phyloP scores from a whole-genome alignment of 805 yeast species.

The Vanderwaltozyma tropicalis region DNA sequence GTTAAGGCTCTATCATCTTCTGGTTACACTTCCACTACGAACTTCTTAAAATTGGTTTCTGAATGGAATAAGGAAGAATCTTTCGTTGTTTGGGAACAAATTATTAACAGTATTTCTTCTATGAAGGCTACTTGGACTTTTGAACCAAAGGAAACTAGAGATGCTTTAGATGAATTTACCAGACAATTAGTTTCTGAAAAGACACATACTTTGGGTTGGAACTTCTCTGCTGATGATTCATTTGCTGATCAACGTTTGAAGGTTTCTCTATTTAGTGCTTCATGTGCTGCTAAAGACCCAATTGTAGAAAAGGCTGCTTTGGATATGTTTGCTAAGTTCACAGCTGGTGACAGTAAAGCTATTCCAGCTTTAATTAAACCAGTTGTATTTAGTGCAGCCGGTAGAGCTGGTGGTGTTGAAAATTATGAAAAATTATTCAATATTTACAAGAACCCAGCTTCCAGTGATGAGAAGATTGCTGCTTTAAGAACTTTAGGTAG shows the following conservation, averaged over 20 bases:
- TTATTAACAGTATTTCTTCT: constrained; percentile 38
- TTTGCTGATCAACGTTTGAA: constrained; percentile 59
- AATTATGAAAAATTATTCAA: constrained; percentile 53
- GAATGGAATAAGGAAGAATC: constrained; percentile 51
- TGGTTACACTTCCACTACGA: constrained; percentile 55
- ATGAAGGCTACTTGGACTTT: constrained; percentile 46
- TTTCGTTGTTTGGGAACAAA: constrained; percentile 61
- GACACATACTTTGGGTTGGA: constrained; percentile 53
- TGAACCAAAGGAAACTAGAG: constrained; percentile 37
- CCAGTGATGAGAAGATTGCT: constrained; percentile 56
- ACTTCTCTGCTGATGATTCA: constrained; percentile 39
- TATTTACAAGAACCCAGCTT: constrained; percentile 48
- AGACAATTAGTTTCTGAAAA: constrained; percentile 29
- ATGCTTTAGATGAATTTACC: constrained; percentile 40
- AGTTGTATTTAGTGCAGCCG: constrained; percentile 55
- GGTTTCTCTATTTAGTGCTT: constrained; percentile 49
- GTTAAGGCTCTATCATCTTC: constrained; percentile 61
- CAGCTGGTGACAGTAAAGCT: constrained; percentile 54
- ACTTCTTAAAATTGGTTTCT: constrained; percentile 47
- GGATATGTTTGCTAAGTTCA: constrained; percentile 42
- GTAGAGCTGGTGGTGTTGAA: constrained; percentile 49
- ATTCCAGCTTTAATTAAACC: constrained; percentile 67
- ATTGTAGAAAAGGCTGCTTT: constrained; percentile 38
- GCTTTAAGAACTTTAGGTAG: constrained; percentile 64
- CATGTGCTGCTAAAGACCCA: constrained; percentile 43